These are phyloP conservation scores for Amphicarpaea edgeworthii DNA, from an alignment of 306 rosid genomes.

Conservation along the genomic window DNA sequence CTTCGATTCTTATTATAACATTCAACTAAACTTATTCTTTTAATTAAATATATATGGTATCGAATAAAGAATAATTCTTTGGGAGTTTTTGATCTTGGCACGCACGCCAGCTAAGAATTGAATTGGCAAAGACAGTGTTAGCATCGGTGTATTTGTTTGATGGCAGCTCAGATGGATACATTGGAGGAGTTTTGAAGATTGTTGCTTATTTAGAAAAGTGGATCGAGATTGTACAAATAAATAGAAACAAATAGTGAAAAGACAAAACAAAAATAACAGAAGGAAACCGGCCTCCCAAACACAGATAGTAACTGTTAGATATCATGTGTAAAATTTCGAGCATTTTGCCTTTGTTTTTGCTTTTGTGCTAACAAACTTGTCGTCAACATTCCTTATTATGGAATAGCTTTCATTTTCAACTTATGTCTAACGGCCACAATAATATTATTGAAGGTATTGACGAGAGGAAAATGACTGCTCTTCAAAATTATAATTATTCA, in stretches of 20 bases:
- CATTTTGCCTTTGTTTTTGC: not conserved
- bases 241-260: not conserved
- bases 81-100: constrained; percentile 64
- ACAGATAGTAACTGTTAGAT: not conserved
- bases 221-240: not conserved
- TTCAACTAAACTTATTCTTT: too few species aligned
- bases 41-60: too few species aligned
- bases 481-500: not conserved
- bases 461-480: not conserved
- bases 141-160: constrained; percentile 57
- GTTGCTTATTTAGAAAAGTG: not conserved
- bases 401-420: too few species aligned
- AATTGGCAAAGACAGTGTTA: constrained; percentile 52
- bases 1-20: too few species aligned
- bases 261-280: not conserved
- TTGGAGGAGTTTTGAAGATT: constrained; percentile 10
- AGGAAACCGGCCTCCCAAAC: not conserved
- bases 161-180: constrained; percentile 48
- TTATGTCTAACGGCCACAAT: not conserved
- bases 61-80: constrained; percentile 59
- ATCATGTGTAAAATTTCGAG: not conserved
- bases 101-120: constrained; percentile 49
- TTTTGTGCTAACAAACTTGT: not conserved
- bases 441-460: not conserved
- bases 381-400: too few species aligned